Evolutionary conservation across 148 eudicot genomes (phyloP).

Genomic region (Rhododendron molle): DNA sequence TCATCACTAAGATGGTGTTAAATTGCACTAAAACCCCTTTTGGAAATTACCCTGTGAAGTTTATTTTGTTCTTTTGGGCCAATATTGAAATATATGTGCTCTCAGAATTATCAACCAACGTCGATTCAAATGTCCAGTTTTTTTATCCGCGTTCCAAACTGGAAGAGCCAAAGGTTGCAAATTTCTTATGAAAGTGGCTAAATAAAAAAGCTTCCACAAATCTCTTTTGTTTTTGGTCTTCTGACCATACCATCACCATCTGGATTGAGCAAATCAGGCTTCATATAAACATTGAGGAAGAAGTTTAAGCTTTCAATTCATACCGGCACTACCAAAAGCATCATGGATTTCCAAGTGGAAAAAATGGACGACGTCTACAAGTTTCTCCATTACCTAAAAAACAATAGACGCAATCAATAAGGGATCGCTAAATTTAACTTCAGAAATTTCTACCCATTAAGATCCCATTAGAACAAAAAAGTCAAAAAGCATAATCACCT

Average conservation of each 20-base stretch:
- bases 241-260: background rate
- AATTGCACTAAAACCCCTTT: background rate
- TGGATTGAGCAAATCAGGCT: background rate
- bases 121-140: background rate
- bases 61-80: background rate
- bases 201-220: background rate
- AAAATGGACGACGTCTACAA: slow-evolving; percentile 84
- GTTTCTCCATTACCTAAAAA: slow-evolving; percentile 95
- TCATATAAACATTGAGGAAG: background rate
- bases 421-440: background rate
- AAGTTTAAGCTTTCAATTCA: slow-evolving; percentile 17
- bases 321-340: slow-evolving; percentile 82
- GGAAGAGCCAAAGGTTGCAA: background rate
- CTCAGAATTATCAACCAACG: background rate
- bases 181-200: background rate
- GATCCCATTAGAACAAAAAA: background rate
- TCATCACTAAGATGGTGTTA: background rate
- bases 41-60: background rate
- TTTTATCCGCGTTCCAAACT: background rate
- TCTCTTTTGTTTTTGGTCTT: background rate
- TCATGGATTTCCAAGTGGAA: slow-evolving; percentile 83
- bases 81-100: background rate
- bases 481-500: background rate
- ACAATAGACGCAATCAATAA: slow-evolving; percentile 7
- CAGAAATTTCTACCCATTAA: background rate